Conservation (phyloP, 2,329 filamentous ascomycete species). For the Massarina eburnea region DNA sequence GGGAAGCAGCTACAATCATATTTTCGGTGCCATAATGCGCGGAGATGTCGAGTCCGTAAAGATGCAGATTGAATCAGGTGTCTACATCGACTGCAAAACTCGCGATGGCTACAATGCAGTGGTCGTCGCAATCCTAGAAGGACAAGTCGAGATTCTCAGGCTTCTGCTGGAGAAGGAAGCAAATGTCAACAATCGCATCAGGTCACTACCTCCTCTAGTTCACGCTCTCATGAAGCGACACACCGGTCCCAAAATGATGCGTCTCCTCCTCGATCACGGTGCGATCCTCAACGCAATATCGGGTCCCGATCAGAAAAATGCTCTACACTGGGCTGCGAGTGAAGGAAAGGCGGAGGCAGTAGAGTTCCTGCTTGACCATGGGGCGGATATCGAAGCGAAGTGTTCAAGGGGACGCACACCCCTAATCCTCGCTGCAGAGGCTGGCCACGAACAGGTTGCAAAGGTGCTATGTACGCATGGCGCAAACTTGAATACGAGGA, state of each 20-base stretch:
- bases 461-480: slow-evolving; percentile 21
- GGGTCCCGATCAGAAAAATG: slow-evolving; percentile 12
- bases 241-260: slow-evolving; percentile 11
- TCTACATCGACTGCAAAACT: slow-evolving; percentile 9
- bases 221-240: slow-evolving; percentile 12
- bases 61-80: slow-evolving; percentile 10
- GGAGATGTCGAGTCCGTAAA: slow-evolving; percentile 12
- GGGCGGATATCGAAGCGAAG: slow-evolving; percentile 17
- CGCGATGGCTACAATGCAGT: slow-evolving; percentile 14
- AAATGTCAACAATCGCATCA: slow-evolving; percentile 9
- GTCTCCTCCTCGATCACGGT: slow-evolving; percentile 21
- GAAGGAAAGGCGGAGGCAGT: slow-evolving; percentile 16
- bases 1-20: slow-evolving; percentile 3
- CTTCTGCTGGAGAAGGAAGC: slow-evolving; percentile 18
- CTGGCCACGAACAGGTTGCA: slow-evolving; percentile 14
- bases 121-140: slow-evolving; percentile 14
- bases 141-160: slow-evolving; percentile 9
- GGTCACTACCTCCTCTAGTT: slow-evolving; percentile 10
- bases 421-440: slow-evolving; percentile 20
- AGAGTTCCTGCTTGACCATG: slow-evolving; percentile 16
- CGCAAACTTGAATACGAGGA: slow-evolving; percentile 15
- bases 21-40: slow-evolving; percentile 9
- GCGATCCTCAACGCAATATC: slow-evolving; percentile 12
- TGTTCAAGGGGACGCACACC: slow-evolving; percentile 20
- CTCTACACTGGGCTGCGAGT: slow-evolving; percentile 21